These are phyloP conservation scores for Collybiopsis luxurians DNA, from an alignment of 768 basidiomycete species.

Conservation along the genomic window DNA sequence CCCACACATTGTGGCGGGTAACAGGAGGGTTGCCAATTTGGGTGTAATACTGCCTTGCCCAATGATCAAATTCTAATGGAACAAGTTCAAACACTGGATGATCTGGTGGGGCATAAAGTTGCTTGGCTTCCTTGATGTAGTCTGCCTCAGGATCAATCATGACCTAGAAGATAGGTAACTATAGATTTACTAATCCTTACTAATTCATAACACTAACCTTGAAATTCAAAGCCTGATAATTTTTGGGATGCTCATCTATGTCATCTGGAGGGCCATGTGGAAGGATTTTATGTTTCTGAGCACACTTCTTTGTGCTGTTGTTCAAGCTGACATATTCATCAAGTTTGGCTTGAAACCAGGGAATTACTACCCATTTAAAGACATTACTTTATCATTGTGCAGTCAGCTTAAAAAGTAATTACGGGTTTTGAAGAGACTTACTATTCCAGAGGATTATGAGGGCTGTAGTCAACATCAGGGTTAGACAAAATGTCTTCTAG, in stretches of 20 bases:
- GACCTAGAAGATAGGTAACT: background rate
- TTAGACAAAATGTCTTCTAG: slow-evolving; percentile 20
- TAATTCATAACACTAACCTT: slow-evolving; percentile 26
- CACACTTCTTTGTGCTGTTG: slow-evolving; percentile 19
- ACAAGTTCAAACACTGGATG: slow-evolving; percentile 9
- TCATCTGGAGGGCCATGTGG: slow-evolving; percentile 30
- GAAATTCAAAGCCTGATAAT: slow-evolving; percentile 27
- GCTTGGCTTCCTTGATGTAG: slow-evolving; percentile 1
- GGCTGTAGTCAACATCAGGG: background rate
- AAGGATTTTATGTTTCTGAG: slow-evolving; percentile 30
- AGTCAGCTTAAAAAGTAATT: slow-evolving; percentile 14
- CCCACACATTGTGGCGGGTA: slow-evolving; percentile 3
- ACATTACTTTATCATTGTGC: too few relatives aligned
- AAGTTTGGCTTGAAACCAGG: slow-evolving; percentile 33
- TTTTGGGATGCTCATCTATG: slow-evolving; percentile 23
- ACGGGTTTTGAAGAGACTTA: background rate
- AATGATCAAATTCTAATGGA: background rate
- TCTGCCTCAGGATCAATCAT: background rate
- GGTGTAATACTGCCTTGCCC: background rate
- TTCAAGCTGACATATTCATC: slow-evolving; percentile 19
- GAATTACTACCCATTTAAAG: slow-evolving; percentile 35
- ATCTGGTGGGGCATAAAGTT: slow-evolving; percentile 5
- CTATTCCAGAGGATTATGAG: slow-evolving; percentile 16
- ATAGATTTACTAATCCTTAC: too few relatives aligned
- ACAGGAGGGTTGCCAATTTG: slow-evolving; percentile 2